Percentiles rank a stretch among this genome's conserved stretches.
Conservation (phyloP, 2,329 filamentous ascomycete species). For the Metarhizium anisopliae region DNA sequence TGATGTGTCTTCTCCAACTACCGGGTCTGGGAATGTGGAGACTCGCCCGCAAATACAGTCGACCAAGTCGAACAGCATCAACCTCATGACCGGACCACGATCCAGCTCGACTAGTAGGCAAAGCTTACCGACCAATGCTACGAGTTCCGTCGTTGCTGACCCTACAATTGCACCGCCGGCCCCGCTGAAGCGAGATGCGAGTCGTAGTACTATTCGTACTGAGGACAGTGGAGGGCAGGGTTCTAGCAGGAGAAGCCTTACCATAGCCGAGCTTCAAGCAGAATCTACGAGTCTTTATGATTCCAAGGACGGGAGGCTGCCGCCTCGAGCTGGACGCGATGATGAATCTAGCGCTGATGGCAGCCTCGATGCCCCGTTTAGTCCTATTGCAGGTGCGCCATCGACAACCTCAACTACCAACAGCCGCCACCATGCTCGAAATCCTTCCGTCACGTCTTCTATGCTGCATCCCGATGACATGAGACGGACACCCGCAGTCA, state of each 20-base stretch:
- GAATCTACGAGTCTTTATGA: constrained; percentile 30
- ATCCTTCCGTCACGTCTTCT: constrained; percentile 24
- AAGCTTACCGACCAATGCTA: constrained; percentile 32
- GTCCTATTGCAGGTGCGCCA: constrained; percentile 25
- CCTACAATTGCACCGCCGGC: constrained; percentile 40
- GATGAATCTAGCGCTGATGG: constrained; percentile 37
- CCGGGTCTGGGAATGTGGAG: constrained; percentile 25
- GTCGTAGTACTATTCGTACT: constrained; percentile 30
- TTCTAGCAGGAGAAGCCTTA: constrained; percentile 32
- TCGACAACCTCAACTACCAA: constrained; percentile 24
- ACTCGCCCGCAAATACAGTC: constrained; percentile 31
- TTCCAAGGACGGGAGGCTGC: constrained; percentile 24
- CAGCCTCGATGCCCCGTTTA: constrained; percentile 33
- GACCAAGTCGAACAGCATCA: constrained; percentile 39
- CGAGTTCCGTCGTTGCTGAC: constrained; percentile 30
- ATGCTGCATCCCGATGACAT: constrained; percentile 28
- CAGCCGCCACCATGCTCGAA: constrained; percentile 22
- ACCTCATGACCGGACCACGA: constrained; percentile 36
- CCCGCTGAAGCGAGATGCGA: constrained; percentile 39
- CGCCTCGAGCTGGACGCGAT: constrained; percentile 28
- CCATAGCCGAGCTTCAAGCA: constrained; percentile 31
- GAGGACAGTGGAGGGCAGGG: constrained; percentile 34
- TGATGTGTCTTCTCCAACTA: constrained; percentile 28
- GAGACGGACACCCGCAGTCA: constrained; percentile 39
- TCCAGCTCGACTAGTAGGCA: constrained; percentile 29